Conservation (phyloP, 1,284 basidiomycete species). For the Testicularia cyperi region DNA sequence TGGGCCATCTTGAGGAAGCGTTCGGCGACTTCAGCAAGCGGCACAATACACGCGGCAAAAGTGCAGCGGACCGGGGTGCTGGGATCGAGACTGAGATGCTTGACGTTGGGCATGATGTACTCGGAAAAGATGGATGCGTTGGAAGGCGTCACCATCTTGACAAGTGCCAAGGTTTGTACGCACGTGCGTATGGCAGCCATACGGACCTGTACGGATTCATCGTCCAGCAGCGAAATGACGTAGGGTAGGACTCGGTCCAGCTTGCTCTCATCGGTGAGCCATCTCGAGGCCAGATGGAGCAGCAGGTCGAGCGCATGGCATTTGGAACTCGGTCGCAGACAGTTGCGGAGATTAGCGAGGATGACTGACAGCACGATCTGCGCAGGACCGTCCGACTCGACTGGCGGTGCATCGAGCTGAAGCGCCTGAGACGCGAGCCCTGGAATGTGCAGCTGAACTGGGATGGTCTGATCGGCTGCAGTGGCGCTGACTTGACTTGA, state of each 20-base stretch:
- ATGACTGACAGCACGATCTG: constrained; percentile 79
- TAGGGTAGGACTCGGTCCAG: constrained; percentile 91
- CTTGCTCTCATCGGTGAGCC: constrained; percentile 91
- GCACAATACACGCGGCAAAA: constrained; percentile 82
- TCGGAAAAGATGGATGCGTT: constrained; percentile 85
- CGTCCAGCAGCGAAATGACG: constrained; percentile 81
- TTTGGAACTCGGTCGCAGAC: constrained; percentile 80
- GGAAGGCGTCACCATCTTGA: constrained; percentile 83
- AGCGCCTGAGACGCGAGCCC: constrained; percentile 30
- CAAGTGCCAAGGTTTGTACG: constrained; percentile 79
- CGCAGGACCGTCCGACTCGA: constrained; percentile 71
- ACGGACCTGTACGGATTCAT: constrained; percentile 74
- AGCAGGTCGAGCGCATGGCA: constrained; percentile 82
- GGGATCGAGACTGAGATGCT: constrained; percentile 76
- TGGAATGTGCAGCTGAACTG: constrained; percentile 44
- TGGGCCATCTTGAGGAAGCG: constrained; percentile 89
- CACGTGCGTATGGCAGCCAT: constrained; percentile 74
- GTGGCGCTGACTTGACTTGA: not conserved
- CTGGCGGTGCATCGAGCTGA: constrained; percentile 3
- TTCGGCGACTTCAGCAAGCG: constrained; percentile 78
- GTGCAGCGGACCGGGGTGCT: constrained; percentile 85
- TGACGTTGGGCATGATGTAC: constrained; percentile 89
- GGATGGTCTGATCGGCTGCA: constrained; percentile 21
- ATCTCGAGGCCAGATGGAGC: constrained; percentile 72
- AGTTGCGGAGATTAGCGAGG: constrained; percentile 87